phyloP scores from a whole-genome alignment of 2,329 filamentous ascomycete genomes.

The Metarhizium album region DNA sequence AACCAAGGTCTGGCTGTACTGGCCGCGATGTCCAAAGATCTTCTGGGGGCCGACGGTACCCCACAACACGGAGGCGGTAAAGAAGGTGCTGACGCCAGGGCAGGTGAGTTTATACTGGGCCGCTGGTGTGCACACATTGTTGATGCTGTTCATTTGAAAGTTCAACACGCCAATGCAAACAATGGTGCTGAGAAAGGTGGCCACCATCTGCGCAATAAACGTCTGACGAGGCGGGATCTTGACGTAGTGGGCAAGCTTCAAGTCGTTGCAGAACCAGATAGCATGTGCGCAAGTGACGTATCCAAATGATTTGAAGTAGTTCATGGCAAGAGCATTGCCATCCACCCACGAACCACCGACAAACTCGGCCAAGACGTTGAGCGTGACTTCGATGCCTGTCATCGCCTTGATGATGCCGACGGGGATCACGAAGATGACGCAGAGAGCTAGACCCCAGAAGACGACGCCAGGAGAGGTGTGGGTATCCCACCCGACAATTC shows the following conservation, averaged over 20 bases:
- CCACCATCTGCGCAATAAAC: constrained; percentile 47
- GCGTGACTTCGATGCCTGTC: constrained; percentile 39
- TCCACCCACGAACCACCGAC: constrained; percentile 40
- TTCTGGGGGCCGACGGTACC: constrained; percentile 40
- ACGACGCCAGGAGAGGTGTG: constrained; percentile 40
- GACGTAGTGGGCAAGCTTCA: constrained; percentile 43
- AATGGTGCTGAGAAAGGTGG: constrained; percentile 42
- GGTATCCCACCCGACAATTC: constrained; percentile 37
- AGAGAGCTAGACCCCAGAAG: constrained; percentile 39
- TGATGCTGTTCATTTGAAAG: constrained; percentile 38
- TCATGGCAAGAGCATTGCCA: constrained; percentile 41
- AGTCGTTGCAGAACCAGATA: constrained; percentile 37
- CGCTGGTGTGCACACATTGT: constrained; percentile 35
- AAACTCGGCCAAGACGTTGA: constrained; percentile 43
- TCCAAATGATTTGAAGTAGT: constrained; percentile 43
- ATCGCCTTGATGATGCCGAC: constrained; percentile 43
- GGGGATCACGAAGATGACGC: constrained; percentile 39
- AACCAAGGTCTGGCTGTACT: constrained; percentile 36
- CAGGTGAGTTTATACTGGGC: constrained; percentile 40
- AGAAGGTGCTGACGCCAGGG: constrained; percentile 43
- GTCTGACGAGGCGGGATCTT: constrained; percentile 51
- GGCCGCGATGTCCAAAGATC: constrained; percentile 36
- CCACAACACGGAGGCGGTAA: constrained; percentile 45
- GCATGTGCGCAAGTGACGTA: constrained; percentile 40
- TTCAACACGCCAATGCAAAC: constrained; percentile 38